phyloP scores from a whole-genome alignment of 2,329 filamentous ascomycete genomes.

The Sclerotinia spermophila region DNA sequence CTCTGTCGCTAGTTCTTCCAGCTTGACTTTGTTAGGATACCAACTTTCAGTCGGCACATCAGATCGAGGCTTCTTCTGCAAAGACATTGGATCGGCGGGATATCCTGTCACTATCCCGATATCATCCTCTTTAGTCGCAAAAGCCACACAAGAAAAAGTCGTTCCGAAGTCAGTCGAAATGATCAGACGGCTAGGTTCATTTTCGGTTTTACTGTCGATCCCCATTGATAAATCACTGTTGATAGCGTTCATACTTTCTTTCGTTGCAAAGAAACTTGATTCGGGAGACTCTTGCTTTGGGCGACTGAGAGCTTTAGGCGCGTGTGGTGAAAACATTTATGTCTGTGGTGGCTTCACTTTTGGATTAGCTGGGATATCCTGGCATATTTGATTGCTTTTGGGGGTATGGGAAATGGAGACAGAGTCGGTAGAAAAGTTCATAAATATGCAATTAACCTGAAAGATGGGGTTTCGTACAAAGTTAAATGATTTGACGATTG shows the following conservation, averaged over 20 bases:
- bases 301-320: neutral
- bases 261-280: neutral
- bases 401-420: neutral
- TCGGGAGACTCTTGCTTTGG: neutral
- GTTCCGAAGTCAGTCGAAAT: conserved; percentile 25
- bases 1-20: neutral
- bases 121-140: conserved; percentile 6
- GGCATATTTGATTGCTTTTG: neutral
- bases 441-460: neutral
- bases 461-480: neutral
- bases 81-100: conserved; percentile 19
- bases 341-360: neutral
- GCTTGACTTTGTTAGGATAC: conserved; percentile 18
- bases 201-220: conserved; percentile 5
- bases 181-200: conserved; percentile 15
- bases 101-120: conserved; percentile 20
- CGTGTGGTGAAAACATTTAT: neutral
- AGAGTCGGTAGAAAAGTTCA: neutral
- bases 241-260: neutral
- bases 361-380: neutral
- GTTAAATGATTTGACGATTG: neutral
- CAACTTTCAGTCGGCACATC: conserved; percentile 25
- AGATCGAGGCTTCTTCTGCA: neutral
- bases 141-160: conserved; percentile 25
- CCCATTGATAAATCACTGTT: neutral